A percentile compares a stretch with the other conserved stretches of the same genome.
phyloP scores from a whole-genome alignment of 305 asterid genomes.

The Rubia balearica region DNA sequence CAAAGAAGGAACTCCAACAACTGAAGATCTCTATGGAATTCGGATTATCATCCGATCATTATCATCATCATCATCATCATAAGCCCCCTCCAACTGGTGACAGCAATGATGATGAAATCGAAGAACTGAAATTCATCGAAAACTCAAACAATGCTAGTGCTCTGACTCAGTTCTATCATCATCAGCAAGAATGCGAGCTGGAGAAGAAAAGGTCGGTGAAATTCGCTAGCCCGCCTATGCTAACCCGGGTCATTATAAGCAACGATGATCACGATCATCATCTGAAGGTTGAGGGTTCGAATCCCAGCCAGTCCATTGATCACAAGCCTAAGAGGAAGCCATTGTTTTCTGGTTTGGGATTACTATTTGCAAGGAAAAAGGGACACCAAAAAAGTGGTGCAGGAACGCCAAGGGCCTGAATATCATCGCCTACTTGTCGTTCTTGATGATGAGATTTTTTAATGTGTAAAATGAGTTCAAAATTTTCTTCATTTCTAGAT shows the following conservation, averaged over 20 bases:
- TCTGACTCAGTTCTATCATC: constrained; percentile 13
- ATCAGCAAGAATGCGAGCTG: constrained; percentile 16
- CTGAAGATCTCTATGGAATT: constrained; percentile 31
- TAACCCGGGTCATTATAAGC: constrained; percentile 38
- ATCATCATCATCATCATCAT: constrained; percentile 12
- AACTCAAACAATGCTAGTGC: constrained; percentile 22
- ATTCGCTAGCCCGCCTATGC: constrained; percentile 62
- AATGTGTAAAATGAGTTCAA: background rate
- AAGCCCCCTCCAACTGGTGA: constrained; percentile 8
- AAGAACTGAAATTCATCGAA: constrained; percentile 59
- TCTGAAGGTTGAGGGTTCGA: background rate
- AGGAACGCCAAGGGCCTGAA: constrained; percentile 6
- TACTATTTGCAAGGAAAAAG: constrained; percentile 44
- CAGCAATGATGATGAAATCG: constrained; percentile 35
- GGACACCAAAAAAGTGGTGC: constrained; percentile 23
- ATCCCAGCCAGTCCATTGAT: constrained; percentile 13
- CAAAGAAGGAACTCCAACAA: constrained; percentile 51
- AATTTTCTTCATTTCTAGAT: background rate
- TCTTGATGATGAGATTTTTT: background rate
- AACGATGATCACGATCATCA: constrained; percentile 12
- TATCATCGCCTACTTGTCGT: background rate
- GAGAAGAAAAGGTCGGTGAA: constrained; percentile 68
- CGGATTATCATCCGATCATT: background rate
- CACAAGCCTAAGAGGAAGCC: constrained; percentile 50
- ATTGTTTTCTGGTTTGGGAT: constrained; percentile 47